Conservation (phyloP, 805 yeast species). For the Sugiyamaella boreocaroliniensis region DNA sequence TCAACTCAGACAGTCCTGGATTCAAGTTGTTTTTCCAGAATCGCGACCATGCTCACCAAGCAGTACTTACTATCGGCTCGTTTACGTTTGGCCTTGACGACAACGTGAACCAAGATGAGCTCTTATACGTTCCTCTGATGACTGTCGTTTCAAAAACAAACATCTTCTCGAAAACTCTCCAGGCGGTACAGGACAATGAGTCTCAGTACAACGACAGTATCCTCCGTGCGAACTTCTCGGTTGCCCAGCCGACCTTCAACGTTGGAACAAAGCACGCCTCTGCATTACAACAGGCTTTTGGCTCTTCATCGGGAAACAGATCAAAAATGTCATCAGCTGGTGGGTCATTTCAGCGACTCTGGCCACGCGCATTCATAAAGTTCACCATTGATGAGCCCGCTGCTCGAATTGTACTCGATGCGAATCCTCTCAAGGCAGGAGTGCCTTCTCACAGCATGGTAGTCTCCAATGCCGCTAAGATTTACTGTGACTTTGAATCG, state of each 20-base stretch:
- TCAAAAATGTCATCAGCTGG: slow-evolving; percentile 1
- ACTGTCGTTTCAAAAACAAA: slow-evolving; percentile 32
- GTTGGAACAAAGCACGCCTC: slow-evolving; percentile 32
- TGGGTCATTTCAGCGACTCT: slow-evolving; percentile 13
- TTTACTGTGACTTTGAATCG: slow-evolving; percentile 28
- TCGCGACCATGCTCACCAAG: slow-evolving; percentile 36
- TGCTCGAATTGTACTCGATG: slow-evolving; percentile 25
- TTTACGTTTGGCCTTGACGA: slow-evolving; percentile 30
- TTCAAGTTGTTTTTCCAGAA: slow-evolving; percentile 32
- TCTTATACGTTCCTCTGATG: slow-evolving; percentile 34
- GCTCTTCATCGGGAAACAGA: neutral
- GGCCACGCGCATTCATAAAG: slow-evolving; percentile 25
- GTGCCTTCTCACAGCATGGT: slow-evolving; percentile 25
- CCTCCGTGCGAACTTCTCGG: slow-evolving; percentile 27
- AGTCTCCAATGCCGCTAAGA: slow-evolving; percentile 28
- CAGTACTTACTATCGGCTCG: slow-evolving; percentile 30
- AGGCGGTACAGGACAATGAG: slow-evolving; percentile 23
- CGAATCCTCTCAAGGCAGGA: slow-evolving; percentile 5
- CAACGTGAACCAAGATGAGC: slow-evolving; percentile 29
- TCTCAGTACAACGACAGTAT: slow-evolving; percentile 22
- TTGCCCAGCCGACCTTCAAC: slow-evolving; percentile 35
- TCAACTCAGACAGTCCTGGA: slow-evolving; percentile 35
- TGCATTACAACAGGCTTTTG: slow-evolving; percentile 22
- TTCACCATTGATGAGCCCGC: slow-evolving; percentile 31
- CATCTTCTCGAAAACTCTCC: slow-evolving; percentile 30